phyloP scores from a whole-genome alignment of 768 basidiomycete genomes.

The Amanita muscaria region DNA sequence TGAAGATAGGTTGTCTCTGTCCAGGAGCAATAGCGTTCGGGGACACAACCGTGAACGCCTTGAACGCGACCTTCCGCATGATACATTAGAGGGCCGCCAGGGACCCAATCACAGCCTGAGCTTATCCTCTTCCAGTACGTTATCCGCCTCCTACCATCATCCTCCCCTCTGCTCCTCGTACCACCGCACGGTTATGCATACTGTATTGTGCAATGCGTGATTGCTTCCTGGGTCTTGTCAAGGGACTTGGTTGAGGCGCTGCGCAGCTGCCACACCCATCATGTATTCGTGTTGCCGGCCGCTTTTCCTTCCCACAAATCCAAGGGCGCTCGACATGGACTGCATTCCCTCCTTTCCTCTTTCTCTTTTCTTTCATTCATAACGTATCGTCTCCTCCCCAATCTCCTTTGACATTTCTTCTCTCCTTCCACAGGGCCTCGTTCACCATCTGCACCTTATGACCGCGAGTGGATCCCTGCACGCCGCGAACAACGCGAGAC shows the following conservation, averaged over 20 bases:
- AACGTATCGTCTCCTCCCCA: conserved; percentile 27
- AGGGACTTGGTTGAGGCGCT: conserved; percentile 19
- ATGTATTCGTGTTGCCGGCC: conserved; percentile 20
- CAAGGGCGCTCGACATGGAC: conserved; percentile 36
- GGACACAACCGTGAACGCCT: conserved; percentile 23
- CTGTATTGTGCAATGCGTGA: conserved; percentile 9
- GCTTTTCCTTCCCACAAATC: conserved; percentile 25
- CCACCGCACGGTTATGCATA: conserved; percentile 15
- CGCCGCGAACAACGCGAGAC: conserved; percentile 14
- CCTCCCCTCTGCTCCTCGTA: conserved; percentile 30
- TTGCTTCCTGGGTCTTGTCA: conserved; percentile 15
- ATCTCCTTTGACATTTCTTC: conserved; percentile 22
- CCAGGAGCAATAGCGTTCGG: conserved; percentile 19
- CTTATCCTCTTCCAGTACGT: conserved; percentile 49
- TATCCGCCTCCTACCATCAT: conserved; percentile 44
- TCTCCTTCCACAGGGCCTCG: conserved; percentile 39
- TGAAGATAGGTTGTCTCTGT: conserved; percentile 15
- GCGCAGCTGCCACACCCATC: conserved; percentile 20
- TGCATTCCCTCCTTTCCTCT: conserved; percentile 26
- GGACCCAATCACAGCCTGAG: conserved; percentile 22
- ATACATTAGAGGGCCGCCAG: conserved; percentile 17
- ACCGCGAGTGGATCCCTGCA: conserved; percentile 17
- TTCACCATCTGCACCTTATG: conserved; percentile 29
- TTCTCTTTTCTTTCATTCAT: conserved; percentile 24
- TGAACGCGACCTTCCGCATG: conserved; percentile 20